Percentiles rank a stretch among this genome's conserved stretches.
Evolutionary conservation across 495 filamentous ascomycete species (phyloP).

Genomic region (Endocarpon pusillum): DNA sequence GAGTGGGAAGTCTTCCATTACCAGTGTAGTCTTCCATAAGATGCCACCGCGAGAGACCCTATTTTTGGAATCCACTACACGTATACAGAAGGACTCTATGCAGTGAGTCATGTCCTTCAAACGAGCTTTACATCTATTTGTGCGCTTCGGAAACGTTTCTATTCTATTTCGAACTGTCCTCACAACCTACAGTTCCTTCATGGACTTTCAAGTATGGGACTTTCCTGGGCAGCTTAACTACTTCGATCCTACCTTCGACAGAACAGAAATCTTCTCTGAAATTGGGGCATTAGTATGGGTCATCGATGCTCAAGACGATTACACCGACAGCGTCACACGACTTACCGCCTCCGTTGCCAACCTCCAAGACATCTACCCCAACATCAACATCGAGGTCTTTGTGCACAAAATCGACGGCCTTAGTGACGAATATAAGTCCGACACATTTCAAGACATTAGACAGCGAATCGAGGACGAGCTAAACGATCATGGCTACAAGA

Average conservation of each 20-base stretch:
- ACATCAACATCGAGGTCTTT: slow-evolving; percentile 92
- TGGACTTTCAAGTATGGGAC: slow-evolving; percentile 98
- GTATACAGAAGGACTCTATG: slow-evolving; percentile 82
- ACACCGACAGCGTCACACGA: slow-evolving; percentile 72
- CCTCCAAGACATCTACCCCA: slow-evolving; percentile 70
- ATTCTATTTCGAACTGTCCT: background rate
- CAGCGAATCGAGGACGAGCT: slow-evolving; percentile 96
- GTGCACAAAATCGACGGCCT: slow-evolving; percentile 96
- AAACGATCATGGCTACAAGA: slow-evolving; percentile 77
- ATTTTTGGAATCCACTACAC: slow-evolving; percentile 83
- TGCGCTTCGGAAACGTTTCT: slow-evolving; percentile 7
- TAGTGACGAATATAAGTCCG: slow-evolving; percentile 82
- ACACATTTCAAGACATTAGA: slow-evolving; percentile 85
- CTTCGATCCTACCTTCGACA: slow-evolving; percentile 68
- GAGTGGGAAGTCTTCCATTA: slow-evolving; percentile 94
- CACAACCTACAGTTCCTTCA: slow-evolving; percentile 54
- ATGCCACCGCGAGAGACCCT: slow-evolving; percentile 88
- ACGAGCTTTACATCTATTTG: background rate
- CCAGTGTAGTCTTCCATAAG: slow-evolving; percentile 94
- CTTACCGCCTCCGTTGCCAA: slow-evolving; percentile 75
- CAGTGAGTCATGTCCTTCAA: slow-evolving; percentile 39
- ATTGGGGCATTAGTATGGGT: slow-evolving; percentile 95
- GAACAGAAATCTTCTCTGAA: slow-evolving; percentile 82
- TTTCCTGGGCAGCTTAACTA: slow-evolving; percentile 89
- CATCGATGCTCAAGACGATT: slow-evolving; percentile 94